phyloP scores from a whole-genome alignment of 768 basidiomycete genomes.

The Naematelia aurantialba region DNA sequence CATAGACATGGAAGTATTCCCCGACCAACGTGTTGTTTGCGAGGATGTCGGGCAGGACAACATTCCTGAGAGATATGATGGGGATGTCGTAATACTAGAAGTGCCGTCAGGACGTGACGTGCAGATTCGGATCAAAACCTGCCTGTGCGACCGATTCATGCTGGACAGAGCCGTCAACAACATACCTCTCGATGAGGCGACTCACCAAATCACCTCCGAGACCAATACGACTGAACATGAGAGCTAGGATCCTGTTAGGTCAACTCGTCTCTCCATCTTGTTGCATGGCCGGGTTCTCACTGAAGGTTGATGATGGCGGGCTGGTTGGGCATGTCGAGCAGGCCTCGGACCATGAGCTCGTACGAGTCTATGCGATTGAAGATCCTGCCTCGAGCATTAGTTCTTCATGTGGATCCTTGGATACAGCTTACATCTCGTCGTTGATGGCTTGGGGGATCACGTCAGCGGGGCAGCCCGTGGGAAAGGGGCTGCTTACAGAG shows the following conservation, averaged over 20 bases:
- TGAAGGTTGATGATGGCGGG: constrained; percentile 44
- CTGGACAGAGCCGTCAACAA: constrained; percentile 22
- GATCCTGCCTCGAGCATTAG: constrained; percentile 8
- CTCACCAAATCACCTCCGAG: constrained; percentile 16
- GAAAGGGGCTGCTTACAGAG: constrained; percentile 41
- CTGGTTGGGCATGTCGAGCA: constrained; percentile 38
- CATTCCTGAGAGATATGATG: constrained; percentile 40
- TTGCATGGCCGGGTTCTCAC: constrained; percentile 23
- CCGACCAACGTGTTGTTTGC: constrained; percentile 20
- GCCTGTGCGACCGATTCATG: constrained; percentile 38
- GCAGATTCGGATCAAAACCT: not conserved
- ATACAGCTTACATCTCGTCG: not conserved
- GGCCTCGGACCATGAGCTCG: constrained; percentile 36
- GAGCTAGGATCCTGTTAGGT: constrained; percentile 13
- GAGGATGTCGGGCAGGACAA: constrained; percentile 36
- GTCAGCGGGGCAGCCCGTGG: too few species aligned
- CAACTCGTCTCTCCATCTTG: not conserved
- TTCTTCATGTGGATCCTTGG: not conserved
- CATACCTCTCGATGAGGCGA: too few species aligned
- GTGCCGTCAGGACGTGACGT: not conserved
- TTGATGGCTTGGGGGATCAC: too few species aligned
- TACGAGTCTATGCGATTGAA: constrained; percentile 31
- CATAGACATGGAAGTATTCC: constrained; percentile 22
- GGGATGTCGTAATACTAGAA: constrained; percentile 44
- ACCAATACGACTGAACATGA: constrained; percentile 13